Evolutionary conservation across 805 yeast genomes (phyloP), one percentile per base, ranked within the genome.

Genomic region (Lipomyces starkeyi): DNA sequence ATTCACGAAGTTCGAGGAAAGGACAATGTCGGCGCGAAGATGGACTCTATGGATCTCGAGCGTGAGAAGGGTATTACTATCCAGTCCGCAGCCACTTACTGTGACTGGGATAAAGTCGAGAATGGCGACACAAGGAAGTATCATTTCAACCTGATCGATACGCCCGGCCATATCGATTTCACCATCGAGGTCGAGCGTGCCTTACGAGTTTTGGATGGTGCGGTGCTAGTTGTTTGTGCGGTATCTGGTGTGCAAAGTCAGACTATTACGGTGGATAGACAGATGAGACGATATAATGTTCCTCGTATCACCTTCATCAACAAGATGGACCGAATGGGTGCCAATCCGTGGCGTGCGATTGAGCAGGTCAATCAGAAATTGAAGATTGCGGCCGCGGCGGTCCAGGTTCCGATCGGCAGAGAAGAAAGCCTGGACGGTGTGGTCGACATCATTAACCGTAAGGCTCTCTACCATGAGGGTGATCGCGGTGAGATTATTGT

Each of bases 261-360:
- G 80, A 95, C 99, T 22, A 97, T 95, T 68, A 95, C 99, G 54
- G 99, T 95, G 59, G 99, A 95, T 80, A 89, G 99, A 78, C 99
- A 95, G 83, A 95, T 95, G 99, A 88, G 97, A 76, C 89, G 99
- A 78, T 95, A 95, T 81, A 93, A 95, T 77, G 97, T 95, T 76
- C 99, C 99, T 64, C 87, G 99, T 77, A 85, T 95, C 63, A 94
- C 99, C 9, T 95, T 95, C 77, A 91, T 95, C 80, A 95, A 95
- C 82, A 95, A 95, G 83, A 93, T 95, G 98, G 99, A 95, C 80
- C 88, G 99, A 79, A 91, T 95, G 97, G 99, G 99, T 73, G 91
- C 99, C 65, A 89, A 95, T 80, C 99, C 99, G 27, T 95, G 96
- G 89, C 86, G 85, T 71, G 97, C 96, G 66, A 90, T 95, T 75